Percentiles rank a stretch among this genome's conserved stretches.
Conservation (phyloP, 73 alveolate species). For the Paramecium primaurelia region DNA sequence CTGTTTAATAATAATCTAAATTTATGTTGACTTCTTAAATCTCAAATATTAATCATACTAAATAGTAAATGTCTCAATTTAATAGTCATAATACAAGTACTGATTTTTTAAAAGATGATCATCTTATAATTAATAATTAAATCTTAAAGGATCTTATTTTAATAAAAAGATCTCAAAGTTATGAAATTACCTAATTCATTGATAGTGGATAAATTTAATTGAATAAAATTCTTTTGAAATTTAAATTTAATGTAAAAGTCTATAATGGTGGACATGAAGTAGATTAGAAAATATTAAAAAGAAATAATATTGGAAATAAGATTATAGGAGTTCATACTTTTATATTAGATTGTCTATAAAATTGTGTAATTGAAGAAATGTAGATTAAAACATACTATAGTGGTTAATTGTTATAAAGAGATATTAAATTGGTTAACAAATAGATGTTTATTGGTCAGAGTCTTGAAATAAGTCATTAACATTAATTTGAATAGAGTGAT, state of each 20-base stretch:
- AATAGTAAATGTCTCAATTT: background rate
- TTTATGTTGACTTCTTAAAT: background rate
- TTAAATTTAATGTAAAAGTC: background rate
- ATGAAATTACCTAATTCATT: background rate
- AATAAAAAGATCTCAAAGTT: background rate
- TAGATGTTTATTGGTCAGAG: background rate
- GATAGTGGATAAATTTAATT: background rate
- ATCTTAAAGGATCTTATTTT: background rate
- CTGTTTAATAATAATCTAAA: background rate
- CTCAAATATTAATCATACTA: background rate
- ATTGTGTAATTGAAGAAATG: background rate
- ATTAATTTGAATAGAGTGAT: background rate
- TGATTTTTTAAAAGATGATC: background rate
- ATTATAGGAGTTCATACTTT: slow-evolving; percentile 9
- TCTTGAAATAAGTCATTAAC: background rate
- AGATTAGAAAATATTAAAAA: slow-evolving; percentile 32
- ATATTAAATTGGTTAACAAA: background rate
- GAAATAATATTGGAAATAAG: background rate
- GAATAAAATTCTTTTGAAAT: background rate
- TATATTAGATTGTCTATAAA: background rate
- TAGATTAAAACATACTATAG: background rate
- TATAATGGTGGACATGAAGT: background rate
- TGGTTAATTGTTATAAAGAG: background rate
- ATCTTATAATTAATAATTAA: background rate
- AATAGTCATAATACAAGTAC: background rate